Conservation (phyloP, 169 alveolate species). For the Plasmodium cynomolgi region DNA sequence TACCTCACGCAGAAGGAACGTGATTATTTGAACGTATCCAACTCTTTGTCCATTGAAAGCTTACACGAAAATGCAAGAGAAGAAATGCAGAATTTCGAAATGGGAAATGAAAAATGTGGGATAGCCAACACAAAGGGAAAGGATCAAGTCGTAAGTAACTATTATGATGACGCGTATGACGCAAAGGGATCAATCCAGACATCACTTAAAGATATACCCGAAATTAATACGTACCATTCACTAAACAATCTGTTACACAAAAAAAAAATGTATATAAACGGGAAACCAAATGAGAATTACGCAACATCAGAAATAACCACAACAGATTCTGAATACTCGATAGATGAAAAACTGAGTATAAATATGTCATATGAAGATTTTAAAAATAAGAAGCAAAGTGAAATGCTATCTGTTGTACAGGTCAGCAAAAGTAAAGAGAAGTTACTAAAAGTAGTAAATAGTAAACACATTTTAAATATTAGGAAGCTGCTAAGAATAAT, state of each 20-base stretch:
- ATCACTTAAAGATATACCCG: slow-evolving; percentile 1
- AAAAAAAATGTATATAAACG: not conserved
- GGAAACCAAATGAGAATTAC: slow-evolving; percentile 8
- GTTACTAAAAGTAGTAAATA: slow-evolving; percentile 53
- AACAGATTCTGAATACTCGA: slow-evolving; percentile 65
- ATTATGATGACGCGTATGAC: not conserved
- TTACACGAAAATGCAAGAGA: slow-evolving; percentile 4
- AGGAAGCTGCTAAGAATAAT: slow-evolving; percentile 53
- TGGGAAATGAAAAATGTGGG: not conserved
- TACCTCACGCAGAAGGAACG: slow-evolving; percentile 8
- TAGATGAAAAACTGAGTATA: slow-evolving; percentile 47
- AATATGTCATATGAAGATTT: slow-evolving; percentile 31
- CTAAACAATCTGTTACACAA: slow-evolving; percentile 14
- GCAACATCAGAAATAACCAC: slow-evolving; percentile 52
- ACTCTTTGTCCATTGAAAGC: slow-evolving; percentile 17
- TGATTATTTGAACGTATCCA: slow-evolving; percentile 7
- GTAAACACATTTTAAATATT: slow-evolving; percentile 59
- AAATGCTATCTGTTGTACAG: slow-evolving; percentile 14
- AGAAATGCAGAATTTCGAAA: not conserved
- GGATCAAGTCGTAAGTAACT: not conserved
- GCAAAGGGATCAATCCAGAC: not conserved
- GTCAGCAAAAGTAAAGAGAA: slow-evolving; percentile 23
- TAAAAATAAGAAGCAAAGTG: slow-evolving; percentile 42
- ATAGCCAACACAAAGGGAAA: not conserved
- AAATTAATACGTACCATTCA: slow-evolving; percentile 33